Evolutionary conservation across 768 basidiomycete genomes (phyloP).

Genomic region (Lactifluus subvellereus): DNA sequence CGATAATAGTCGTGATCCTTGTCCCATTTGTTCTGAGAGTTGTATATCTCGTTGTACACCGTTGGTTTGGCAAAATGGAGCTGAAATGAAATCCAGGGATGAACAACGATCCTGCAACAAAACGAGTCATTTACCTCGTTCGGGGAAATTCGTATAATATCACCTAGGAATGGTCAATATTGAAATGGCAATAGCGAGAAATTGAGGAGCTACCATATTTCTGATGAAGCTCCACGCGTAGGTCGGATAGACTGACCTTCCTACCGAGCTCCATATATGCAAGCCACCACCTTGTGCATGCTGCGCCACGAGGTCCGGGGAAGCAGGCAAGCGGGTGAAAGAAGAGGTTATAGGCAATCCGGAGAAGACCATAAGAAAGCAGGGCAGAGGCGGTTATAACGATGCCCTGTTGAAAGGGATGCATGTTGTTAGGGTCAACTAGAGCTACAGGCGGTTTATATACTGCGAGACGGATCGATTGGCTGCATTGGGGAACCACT

Average conservation of each 20-base stretch:
- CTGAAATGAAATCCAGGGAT: not conserved
- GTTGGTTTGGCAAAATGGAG: constrained; percentile 14
- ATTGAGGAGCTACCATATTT: constrained; percentile 4
- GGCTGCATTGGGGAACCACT: too few species aligned
- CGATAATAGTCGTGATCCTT: constrained; percentile 38
- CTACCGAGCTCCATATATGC: constrained; percentile 14
- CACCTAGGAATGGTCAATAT: constrained; percentile 1
- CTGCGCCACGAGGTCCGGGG: constrained; percentile 17
- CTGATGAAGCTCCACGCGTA: constrained; percentile 12
- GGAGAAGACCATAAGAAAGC: not conserved
- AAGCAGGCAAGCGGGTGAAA: constrained; percentile 16
- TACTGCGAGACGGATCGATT: too few species aligned
- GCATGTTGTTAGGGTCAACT: not conserved
- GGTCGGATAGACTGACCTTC: constrained; percentile 6
- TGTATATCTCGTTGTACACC: constrained; percentile 19
- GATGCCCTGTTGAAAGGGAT: not conserved
- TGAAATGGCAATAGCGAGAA: not conserved
- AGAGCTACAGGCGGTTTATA: not conserved
- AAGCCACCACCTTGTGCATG: constrained; percentile 19
- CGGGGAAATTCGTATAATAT: constrained; percentile 14
- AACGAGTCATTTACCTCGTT: constrained; percentile 4
- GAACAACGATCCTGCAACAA: not conserved
- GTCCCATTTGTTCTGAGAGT: constrained; percentile 28
- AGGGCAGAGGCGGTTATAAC: not conserved
- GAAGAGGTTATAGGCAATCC: not conserved